Conservation (phyloP, 352 stramenopile species). For the Phytophthora boehmeriae region DNA sequence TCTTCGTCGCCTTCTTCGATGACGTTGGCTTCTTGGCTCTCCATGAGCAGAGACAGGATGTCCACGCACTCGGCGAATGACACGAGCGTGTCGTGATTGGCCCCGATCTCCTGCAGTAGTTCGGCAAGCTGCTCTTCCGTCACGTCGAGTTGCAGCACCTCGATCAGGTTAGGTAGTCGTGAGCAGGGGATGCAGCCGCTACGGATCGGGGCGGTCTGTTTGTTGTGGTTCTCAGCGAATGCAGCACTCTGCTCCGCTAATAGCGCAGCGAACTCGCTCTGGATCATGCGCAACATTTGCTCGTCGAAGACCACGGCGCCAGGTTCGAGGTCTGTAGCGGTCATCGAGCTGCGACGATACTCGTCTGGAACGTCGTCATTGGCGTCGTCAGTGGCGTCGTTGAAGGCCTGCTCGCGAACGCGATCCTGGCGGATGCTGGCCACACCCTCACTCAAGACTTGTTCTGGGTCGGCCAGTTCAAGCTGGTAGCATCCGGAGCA, state of each 20-base stretch:
- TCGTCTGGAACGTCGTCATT: constrained; percentile 16
- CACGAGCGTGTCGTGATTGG: constrained; percentile 65
- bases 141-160: constrained; percentile 47
- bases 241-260: constrained; percentile 30
- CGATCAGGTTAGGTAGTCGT: constrained; percentile 46
- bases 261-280: constrained; percentile 58
- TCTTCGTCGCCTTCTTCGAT: constrained; percentile 39
- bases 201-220: constrained; percentile 10
- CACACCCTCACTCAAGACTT: constrained; percentile 79
- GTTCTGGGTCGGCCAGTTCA: constrained; percentile 69
- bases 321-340: constrained; percentile 17
- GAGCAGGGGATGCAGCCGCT: constrained; percentile 64
- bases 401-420: constrained; percentile 54
- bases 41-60: constrained; percentile 80
- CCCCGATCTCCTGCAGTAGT: constrained; percentile 78
- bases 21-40: constrained; percentile 40
- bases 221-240: constrained; percentile 23
- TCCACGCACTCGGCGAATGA: constrained; percentile 89
- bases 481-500: constrained; percentile 39
- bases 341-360: constrained; percentile 12
- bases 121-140: constrained; percentile 46
- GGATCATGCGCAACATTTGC: constrained; percentile 53
- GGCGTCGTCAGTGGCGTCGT: constrained; percentile 14
- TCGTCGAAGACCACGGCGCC: constrained; percentile 67
- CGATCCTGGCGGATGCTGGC: constrained; percentile 71